These are phyloP conservation scores for Quercus phellos DNA, from an alignment of 331 rosid genomes.

Conservation along the genomic window DNA sequence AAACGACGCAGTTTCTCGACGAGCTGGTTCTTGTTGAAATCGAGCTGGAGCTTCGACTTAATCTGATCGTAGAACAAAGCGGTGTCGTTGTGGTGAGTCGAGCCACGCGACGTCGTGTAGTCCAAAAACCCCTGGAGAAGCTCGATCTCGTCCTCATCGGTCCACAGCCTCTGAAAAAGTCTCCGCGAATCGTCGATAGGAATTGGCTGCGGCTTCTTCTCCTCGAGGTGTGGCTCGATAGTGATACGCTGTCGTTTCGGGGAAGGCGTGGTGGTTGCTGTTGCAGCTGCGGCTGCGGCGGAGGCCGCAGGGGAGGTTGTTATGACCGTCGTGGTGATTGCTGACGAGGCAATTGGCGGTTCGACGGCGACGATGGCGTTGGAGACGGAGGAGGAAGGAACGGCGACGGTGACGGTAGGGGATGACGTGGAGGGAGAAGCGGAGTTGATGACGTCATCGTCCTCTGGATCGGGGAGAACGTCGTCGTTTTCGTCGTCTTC, in stretches of 20 bases:
- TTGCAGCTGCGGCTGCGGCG: too few relatives aligned
- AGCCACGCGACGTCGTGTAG: slow-evolving; percentile 42
- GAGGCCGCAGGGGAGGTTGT: too few relatives aligned
- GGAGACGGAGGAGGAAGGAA: slow-evolving; percentile 15
- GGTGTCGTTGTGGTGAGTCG: slow-evolving; percentile 40
- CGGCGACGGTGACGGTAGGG: slow-evolving; percentile 25
- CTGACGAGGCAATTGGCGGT: slow-evolving; percentile 15
- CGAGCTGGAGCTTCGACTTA: slow-evolving; percentile 52
- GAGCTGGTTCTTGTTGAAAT: slow-evolving; percentile 57
- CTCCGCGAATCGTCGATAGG: slow-evolving; percentile 34
- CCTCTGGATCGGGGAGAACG: slow-evolving; percentile 31
- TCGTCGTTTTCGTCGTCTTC: slow-evolving; percentile 58
- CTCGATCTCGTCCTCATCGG: slow-evolving; percentile 71
- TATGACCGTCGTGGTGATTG: slow-evolving; percentile 6
- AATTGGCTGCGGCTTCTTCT: slow-evolving; percentile 33
- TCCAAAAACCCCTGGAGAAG: slow-evolving; percentile 61
- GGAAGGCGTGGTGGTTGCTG: slow-evolving; percentile 18
- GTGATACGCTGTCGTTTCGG: slow-evolving; percentile 42
- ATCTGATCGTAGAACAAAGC: slow-evolving; percentile 50
- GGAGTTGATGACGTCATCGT: slow-evolving; percentile 37
- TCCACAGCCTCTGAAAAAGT: slow-evolving; percentile 62
- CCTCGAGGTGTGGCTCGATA: slow-evolving; percentile 5
- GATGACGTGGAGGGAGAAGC: slow-evolving; percentile 43
- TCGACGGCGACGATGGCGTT: slow-evolving; percentile 26
- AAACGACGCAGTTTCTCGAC: slow-evolving; percentile 72